Percentiles rank a stretch among this genome's conserved stretches.
These are phyloP conservation scores for Coniochaeta sp. DNA, from an alignment of 2,329 filamentous ascomycete species.

Conservation along the genomic window DNA sequence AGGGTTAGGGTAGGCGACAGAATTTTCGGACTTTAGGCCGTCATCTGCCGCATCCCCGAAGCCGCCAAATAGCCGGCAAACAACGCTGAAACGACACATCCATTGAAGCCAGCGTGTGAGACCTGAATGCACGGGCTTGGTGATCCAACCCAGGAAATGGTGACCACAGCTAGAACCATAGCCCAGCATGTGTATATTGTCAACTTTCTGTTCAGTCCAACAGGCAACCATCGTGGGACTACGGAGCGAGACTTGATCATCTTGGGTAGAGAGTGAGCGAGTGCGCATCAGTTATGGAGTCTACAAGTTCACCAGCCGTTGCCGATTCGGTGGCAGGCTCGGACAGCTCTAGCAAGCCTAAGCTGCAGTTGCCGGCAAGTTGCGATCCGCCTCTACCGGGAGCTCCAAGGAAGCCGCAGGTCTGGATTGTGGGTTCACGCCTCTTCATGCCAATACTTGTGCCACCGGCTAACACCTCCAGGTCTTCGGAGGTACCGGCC, in stretches of 20 bases:
- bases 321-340: background rate
- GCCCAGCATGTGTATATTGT: background rate
- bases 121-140: background rate
- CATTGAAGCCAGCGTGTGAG: background rate
- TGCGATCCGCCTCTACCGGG: slow-evolving; percentile 75
- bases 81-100: background rate
- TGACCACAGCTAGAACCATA: background rate
- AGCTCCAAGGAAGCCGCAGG: slow-evolving; percentile 64
- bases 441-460: background rate
- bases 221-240: background rate
- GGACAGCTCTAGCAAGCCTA: slow-evolving; percentile 20
- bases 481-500: slow-evolving; percentile 95
- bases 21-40: background rate
- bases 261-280: background rate
- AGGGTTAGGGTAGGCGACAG: background rate
- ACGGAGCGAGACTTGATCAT: background rate
- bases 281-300: background rate
- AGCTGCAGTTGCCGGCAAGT: slow-evolving; percentile 65
- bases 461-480: slow-evolving; percentile 22
- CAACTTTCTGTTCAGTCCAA: slow-evolving; percentile 6
- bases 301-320: background rate
- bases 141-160: background rate
- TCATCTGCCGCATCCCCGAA: background rate
- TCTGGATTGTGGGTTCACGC: slow-evolving; percentile 69
- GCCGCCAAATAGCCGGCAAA: background rate